Conservation (phyloP, 495 filamentous ascomycete genomes). For the Cenococcum geophilum region DNA sequence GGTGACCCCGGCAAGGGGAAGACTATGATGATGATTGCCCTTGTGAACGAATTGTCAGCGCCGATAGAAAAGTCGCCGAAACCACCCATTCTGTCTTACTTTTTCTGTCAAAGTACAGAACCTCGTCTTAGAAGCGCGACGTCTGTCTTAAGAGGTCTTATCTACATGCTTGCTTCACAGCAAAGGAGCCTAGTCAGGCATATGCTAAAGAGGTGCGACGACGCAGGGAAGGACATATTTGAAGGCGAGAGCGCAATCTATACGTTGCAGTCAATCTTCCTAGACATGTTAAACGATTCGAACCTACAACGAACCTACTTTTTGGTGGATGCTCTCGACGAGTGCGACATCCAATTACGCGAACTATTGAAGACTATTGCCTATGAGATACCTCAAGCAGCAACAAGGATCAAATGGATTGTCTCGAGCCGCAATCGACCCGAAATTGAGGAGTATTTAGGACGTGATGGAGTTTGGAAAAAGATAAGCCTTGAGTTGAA, state of each 20-base stretch:
- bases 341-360: neutral
- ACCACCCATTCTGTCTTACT: neutral
- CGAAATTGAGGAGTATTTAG: constrained; percentile 33
- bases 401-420: constrained; percentile 37
- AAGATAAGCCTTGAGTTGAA: constrained; percentile 36
- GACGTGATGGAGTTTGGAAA: constrained; percentile 14
- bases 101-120: constrained; percentile 22
- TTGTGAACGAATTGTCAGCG: neutral
- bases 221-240: constrained; percentile 32
- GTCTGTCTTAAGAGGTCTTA: constrained; percentile 39
- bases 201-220: constrained; percentile 32
- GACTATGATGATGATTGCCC: neutral
- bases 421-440: constrained; percentile 36
- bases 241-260: constrained; percentile 36
- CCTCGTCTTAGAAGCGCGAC: constrained; percentile 36
- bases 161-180: constrained; percentile 31
- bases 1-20: neutral
- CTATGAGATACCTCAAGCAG: constrained; percentile 2
- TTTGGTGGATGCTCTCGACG: constrained; percentile 13
- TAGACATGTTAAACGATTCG: constrained; percentile 36
- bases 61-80: neutral
- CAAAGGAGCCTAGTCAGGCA: neutral
- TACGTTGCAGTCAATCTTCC: constrained; percentile 32
- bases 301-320: constrained; percentile 30
- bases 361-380: constrained; percentile 23